Base-by-base conservation (phyloP, 2,329 filamentous ascomycete genomes). In the Trichoderma citrinoviride region DNA sequence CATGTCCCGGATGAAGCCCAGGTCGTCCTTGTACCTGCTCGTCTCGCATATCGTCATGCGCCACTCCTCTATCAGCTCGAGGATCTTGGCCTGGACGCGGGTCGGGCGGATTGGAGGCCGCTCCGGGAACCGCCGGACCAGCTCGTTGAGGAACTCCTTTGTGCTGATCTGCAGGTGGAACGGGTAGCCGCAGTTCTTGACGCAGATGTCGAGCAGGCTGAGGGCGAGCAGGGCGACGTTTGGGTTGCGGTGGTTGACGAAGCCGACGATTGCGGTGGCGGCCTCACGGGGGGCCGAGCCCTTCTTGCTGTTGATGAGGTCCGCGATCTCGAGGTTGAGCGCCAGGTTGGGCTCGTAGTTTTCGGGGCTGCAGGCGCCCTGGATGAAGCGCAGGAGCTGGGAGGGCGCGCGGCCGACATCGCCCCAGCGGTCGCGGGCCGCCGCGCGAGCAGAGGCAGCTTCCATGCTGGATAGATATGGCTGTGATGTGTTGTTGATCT, bases 131-230 rank as follows among this genome's bases (percentile, higher is more conserved):
- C 95, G 87, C 70, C 95, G 89, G 67, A 99, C 95, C 66, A 99
- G 88, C 81, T 99, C 95, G 79, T 99, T 99, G 72, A 99, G 87
- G 73, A 99, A 99, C 74, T 99, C 95, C 78, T 99, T 99, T 70
- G 95, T 98, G 78, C 91, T 93, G 75, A 99, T 97, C 79, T 99
- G 95, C 65, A 99, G 87, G 75, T 99, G 95, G 78, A 99, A 99
- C 1, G 95, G 93, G 76, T 99, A 99, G 72, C 95, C 95, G 84
- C 95, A 99, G 81, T 99, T 99, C 83, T 99, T 99, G 78, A 98
- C 95, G 78, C 95, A 98, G 68, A 98, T 98, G 77, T 99, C 95
- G 75, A 99, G 91, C 70, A 99, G 87, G 80, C 89, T 89, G 74
- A 98, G 85, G 66, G 95, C 94, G 66, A 98, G 85, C 70, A 99